These are phyloP conservation scores for Rhodotorula sp. DNA, from an alignment of 1,284 basidiomycete species.

Conservation along the genomic window DNA sequence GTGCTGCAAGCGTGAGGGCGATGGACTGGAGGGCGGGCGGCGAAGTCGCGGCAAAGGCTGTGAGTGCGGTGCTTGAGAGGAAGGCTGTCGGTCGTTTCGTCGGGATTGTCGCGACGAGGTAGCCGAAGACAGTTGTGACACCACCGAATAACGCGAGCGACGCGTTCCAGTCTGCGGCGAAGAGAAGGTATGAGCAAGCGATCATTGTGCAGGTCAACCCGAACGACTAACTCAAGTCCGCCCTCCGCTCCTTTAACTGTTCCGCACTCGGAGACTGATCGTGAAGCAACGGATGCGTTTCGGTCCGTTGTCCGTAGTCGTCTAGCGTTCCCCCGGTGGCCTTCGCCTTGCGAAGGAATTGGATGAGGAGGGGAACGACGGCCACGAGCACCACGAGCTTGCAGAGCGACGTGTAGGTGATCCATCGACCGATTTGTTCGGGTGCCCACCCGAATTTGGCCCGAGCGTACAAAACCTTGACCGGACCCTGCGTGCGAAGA, in stretches of 20 bases:
- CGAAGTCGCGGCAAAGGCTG: constrained; percentile 60
- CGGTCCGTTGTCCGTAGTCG: neutral
- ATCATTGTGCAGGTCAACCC: neutral
- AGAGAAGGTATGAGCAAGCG: neutral
- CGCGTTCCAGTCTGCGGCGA: constrained; percentile 29
- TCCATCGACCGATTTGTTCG: constrained; percentile 25
- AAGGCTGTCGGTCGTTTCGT: neutral
- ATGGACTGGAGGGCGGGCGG: constrained; percentile 64
- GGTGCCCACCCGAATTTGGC: constrained; percentile 29
- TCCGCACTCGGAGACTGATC: neutral
- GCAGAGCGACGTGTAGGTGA: constrained; percentile 19
- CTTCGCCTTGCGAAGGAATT: neutral
- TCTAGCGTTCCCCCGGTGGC: neutral
- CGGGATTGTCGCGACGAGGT: constrained; percentile 30
- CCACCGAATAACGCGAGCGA: constrained; percentile 16
- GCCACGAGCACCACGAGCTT: constrained; percentile 32
- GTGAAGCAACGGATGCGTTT: too few species aligned
- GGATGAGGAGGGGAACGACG: constrained; percentile 29
- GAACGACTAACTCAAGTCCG: neutral
- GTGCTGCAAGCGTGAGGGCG: constrained; percentile 61
- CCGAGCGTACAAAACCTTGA: constrained; percentile 32
- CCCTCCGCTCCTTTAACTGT: neutral
- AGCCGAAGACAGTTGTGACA: constrained; percentile 14
- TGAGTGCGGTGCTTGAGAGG: constrained; percentile 49
- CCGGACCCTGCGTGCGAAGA: neutral